A percentile compares a stretch with the other conserved stretches of the same genome.
These are phyloP conservation scores for grape (Vitis vinifera) DNA, from an alignment of 164 flowering plant species.

Conservation along the genomic window ASM3070453v1 NC_081812.1:17807001-17807500, in stretches of 20 bases:
- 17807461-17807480: conserved; percentile 55
- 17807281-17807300: conserved; percentile 14
- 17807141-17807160: conserved; percentile 15
- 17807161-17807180: conserved; percentile 23
- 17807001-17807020: conserved; percentile 6
- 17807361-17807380: conserved; percentile 71
- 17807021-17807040: not conserved
- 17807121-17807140: conserved; percentile 23
- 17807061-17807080: not conserved
- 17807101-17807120: conserved; percentile 43
- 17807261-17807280: conserved; percentile 20
- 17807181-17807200: conserved; percentile 28
- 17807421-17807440: conserved; percentile 50
- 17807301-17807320: conserved; percentile 6
- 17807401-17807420: conserved; percentile 38
- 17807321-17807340: conserved; percentile 54
- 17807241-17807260: conserved; percentile 24
- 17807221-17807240: conserved; percentile 30
- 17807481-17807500: conserved; percentile 68
- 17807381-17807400: conserved; percentile 50
- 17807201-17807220: conserved; percentile 23
- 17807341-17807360: conserved; percentile 75
- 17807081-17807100: not conserved
- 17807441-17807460: conserved; percentile 52
- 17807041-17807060: too few relatives aligned